Evolutionary conservation across 352 stramenopile genomes (phyloP).

Genomic region (Phytophthora chlamydospora): DNA sequence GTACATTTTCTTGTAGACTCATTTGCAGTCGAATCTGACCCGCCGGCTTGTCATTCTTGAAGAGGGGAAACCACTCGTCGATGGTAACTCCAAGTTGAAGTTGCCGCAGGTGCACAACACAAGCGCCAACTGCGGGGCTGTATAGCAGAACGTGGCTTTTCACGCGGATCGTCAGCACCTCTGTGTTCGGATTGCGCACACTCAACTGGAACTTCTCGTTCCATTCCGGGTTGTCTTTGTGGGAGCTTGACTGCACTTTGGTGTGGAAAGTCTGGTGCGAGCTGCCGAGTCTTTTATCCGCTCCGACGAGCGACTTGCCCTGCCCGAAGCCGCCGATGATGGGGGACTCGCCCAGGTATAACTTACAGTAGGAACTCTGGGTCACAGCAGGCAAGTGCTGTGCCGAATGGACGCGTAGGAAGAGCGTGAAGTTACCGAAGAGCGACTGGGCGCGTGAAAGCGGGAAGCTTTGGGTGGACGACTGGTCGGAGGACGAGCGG

Average conservation of each 20-base stretch:
- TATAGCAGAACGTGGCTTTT: constrained; percentile 77
- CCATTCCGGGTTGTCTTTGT: constrained; percentile 56
- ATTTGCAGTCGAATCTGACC: constrained; percentile 68
- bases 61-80: constrained; percentile 68
- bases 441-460: constrained; percentile 8
- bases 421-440: constrained; percentile 55
- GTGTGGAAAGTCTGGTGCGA: constrained; percentile 66
- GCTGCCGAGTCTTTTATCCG: constrained; percentile 9
- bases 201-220: constrained; percentile 81
- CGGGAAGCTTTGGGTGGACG: not conserved
- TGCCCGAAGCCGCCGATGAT: constrained; percentile 49
- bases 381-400: constrained; percentile 48
- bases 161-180: constrained; percentile 74
- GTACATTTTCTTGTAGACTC: constrained; percentile 36
- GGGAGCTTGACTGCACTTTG: constrained; percentile 46
- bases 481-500: constrained; percentile 16
- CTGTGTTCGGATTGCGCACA: constrained; percentile 46
- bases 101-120: constrained; percentile 60
- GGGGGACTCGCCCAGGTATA: constrained; percentile 66
- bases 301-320: constrained; percentile 21
- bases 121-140: constrained; percentile 64
- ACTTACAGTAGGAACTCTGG: constrained; percentile 67
- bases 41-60: constrained; percentile 44
- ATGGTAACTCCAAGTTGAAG: constrained; percentile 46
- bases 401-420: constrained; percentile 71